Percentiles rank a stretch among this genome's conserved stretches.
Evolutionary conservation across 1,284 basidiomycete genomes (phyloP).

Genomic region (Fistulinella staudtii): DNA sequence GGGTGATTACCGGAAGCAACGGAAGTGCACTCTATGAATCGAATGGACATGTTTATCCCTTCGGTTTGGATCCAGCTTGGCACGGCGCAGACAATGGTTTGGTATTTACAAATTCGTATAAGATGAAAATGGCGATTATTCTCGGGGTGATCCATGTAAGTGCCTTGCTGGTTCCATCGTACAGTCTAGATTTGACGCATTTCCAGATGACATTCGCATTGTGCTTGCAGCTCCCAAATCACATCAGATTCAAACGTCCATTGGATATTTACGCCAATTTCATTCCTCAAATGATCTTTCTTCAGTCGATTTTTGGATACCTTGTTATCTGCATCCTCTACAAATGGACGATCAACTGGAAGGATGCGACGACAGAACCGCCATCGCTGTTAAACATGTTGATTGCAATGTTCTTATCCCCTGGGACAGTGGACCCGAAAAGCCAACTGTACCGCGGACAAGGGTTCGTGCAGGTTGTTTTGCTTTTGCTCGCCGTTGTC

Average conservation of each 20-base stretch:
- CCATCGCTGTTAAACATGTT: constrained; percentile 95
- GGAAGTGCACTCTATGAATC: constrained; percentile 46
- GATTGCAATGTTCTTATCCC: constrained; percentile 90
- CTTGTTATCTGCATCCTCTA: constrained; percentile 93
- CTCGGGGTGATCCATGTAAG: constrained; percentile 94
- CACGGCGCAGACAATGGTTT: constrained; percentile 90
- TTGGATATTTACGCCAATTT: constrained; percentile 92
- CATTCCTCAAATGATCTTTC: constrained; percentile 95
- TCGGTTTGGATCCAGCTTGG: constrained; percentile 96
- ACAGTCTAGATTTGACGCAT: constrained; percentile 11
- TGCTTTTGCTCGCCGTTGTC: constrained; percentile 78
- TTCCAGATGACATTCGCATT: constrained; percentile 95
- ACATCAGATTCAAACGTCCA: constrained; percentile 86
- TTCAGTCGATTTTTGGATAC: constrained; percentile 97
- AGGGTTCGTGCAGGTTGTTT: constrained; percentile 75
- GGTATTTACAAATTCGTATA: constrained; percentile 97
- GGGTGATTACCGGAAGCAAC: constrained; percentile 66
- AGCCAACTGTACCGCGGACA: constrained; percentile 86
- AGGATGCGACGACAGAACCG: constrained; percentile 62
- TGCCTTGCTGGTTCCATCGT: constrained; percentile 17
- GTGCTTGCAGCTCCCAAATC: constrained; percentile 94
- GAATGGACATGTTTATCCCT: constrained; percentile 78
- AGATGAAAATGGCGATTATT: constrained; percentile 99
- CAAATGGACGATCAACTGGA: constrained; percentile 97
- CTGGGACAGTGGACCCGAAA: constrained; percentile 71